A percentile compares a stretch with the other conserved stretches of the same genome.
Conservation (phyloP, 192 early-diverging fungal genomes). For the Globomyces pollinis-pini region DNA sequence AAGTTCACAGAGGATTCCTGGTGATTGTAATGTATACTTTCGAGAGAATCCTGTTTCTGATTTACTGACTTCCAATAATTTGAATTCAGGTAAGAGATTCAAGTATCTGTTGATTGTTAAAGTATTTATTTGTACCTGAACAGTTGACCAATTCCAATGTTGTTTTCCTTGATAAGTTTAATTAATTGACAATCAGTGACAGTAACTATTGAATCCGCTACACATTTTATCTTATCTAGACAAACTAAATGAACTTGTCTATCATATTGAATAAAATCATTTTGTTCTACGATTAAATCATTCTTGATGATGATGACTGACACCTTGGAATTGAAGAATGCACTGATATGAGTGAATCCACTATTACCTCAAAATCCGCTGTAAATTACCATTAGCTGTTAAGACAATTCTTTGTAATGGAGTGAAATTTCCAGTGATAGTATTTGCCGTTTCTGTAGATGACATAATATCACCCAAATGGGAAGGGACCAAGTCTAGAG, state of each 20-base stretch:
- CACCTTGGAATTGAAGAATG: constrained; percentile 43
- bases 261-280: constrained; percentile 20
- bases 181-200: constrained; percentile 26
- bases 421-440: constrained; percentile 25
- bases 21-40: neutral
- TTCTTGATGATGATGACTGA: constrained; percentile 39
- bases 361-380: constrained; percentile 44
- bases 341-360: constrained; percentile 15
- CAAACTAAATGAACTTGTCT: constrained; percentile 29
- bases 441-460: constrained; percentile 26
- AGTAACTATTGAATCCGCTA: constrained; percentile 29
- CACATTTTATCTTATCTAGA: constrained; percentile 11
- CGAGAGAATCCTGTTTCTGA: neutral
- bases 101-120: no score
- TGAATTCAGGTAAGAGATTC: constrained; percentile 40
- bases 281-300: neutral
- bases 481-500: no score
- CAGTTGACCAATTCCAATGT: constrained; percentile 47
- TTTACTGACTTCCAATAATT: constrained; percentile 22
- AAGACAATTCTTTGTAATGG: constrained; percentile 41
- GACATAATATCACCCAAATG: constrained; percentile 43
- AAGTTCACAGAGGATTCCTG: neutral
- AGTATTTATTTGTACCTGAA: no score
- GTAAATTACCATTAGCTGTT: constrained; percentile 50
- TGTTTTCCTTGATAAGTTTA: constrained; percentile 22